phyloP scores from a whole-genome alignment of 1,139 yeast species.

The Suhomyces anneliseae region DNA sequence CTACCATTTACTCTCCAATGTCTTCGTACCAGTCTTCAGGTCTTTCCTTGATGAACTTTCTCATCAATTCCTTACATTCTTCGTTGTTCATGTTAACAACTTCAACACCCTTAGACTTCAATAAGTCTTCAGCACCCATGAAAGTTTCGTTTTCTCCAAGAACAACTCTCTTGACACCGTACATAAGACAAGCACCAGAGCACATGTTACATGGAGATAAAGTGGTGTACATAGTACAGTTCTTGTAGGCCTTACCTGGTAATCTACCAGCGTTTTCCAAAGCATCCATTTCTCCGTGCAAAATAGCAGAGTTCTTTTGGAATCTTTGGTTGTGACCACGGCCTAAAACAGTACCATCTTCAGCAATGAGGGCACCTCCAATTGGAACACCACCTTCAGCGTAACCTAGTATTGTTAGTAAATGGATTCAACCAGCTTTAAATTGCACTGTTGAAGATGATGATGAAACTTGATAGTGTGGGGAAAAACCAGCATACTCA shows the following conservation, averaged over 20 bases:
- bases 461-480: too few relatives aligned
- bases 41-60: constrained; percentile 68
- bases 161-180: constrained; percentile 83
- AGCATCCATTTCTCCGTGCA: constrained; percentile 90
- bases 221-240: constrained; percentile 83
- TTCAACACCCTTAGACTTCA: constrained; percentile 68
- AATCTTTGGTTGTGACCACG: constrained; percentile 87
- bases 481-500: too few relatives aligned
- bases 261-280: constrained; percentile 89
- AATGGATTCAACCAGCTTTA: too few relatives aligned
- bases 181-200: constrained; percentile 86
- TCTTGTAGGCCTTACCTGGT: constrained; percentile 63
- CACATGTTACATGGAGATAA: constrained; percentile 95
- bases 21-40: constrained; percentile 90
- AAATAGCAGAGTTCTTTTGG: constrained; percentile 74
- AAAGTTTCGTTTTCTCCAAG: constrained; percentile 85
- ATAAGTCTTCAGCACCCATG: constrained; percentile 73
- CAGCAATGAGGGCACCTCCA: constrained; percentile 70
- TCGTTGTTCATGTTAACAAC: constrained; percentile 65
- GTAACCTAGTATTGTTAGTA: constrained; percentile 40
- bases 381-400: constrained; percentile 92
- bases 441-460: too few relatives aligned
- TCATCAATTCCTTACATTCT: constrained; percentile 74
- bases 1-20: constrained; percentile 55
- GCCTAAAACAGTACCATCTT: constrained; percentile 79